phyloP scores from a whole-genome alignment of 2,329 filamentous ascomycete genomes.

The Berkeleyomyces basicola region DNA sequence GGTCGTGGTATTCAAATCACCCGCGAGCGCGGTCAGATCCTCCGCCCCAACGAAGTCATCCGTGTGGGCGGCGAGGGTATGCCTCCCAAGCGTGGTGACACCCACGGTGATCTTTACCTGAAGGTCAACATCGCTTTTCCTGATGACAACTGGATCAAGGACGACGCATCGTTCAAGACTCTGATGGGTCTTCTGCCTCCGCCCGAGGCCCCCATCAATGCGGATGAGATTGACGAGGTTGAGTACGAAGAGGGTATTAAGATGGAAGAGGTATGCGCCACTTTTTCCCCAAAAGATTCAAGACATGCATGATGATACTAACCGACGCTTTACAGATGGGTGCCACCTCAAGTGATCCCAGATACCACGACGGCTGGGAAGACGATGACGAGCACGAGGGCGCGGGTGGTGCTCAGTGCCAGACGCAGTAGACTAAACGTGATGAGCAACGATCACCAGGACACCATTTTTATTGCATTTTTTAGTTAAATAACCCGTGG shows the following conservation, averaged over 20 bases:
- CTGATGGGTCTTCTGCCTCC: constrained; percentile 62
- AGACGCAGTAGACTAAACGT: constrained; percentile 42
- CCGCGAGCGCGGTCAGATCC: constrained; percentile 63
- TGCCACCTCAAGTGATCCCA: constrained; percentile 50
- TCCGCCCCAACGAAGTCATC: constrained; percentile 70
- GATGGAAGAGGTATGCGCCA: constrained; percentile 50
- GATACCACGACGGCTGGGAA: constrained; percentile 50
- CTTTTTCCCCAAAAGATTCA: not conserved
- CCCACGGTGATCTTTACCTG: constrained; percentile 74
- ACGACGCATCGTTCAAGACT: constrained; percentile 52
- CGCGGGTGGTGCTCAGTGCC: constrained; percentile 43
- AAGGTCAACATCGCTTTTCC: constrained; percentile 79
- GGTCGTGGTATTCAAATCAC: constrained; percentile 74
- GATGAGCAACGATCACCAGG: not conserved
- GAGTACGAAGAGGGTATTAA: constrained; percentile 70
- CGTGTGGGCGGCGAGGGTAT: constrained; percentile 85
- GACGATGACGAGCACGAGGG: constrained; percentile 53
- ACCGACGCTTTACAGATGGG: constrained; percentile 39
- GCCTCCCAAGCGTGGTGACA: constrained; percentile 75
- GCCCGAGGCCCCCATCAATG: constrained; percentile 41
- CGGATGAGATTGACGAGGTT: constrained; percentile 71
- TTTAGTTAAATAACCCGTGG: not conserved
- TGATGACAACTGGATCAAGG: constrained; percentile 63
- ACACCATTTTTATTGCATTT: constrained; percentile 2
- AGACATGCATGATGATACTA: not conserved